Evolutionary conservation across 192 early-diverging fungal species (phyloP), one percentile per base, ranked within the genome.

Genomic region (Gorgonomyces haynaldii): DNA sequence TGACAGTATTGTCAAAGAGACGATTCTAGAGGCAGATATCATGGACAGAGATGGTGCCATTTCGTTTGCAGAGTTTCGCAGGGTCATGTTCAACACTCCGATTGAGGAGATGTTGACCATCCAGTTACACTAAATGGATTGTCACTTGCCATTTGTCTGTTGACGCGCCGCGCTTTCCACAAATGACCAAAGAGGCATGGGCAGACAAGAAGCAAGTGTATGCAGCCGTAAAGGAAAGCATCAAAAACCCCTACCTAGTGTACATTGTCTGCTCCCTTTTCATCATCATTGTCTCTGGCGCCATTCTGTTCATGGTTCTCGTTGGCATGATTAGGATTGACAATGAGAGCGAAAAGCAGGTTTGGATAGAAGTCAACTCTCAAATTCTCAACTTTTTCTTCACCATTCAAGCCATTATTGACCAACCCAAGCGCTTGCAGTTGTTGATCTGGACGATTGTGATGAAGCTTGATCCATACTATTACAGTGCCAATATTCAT

Each of bases 41-140:
- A 28, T 64, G 6, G 67, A 72, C 34, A 57, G 61, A 27, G 70
- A 72, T 53, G 70, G 67, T 30, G 41, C 54, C 12, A 67, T 72
- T 4, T 59, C 54, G 0, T 66, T 67, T 26, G 49, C 64, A 1
- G 70, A 72, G 50, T 72, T 72, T 37, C 65, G 65, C 37, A 35
- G 69, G 28, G 60, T 54, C 16, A 45, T 70, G 50, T 66, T 62
- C 36, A 39, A 53, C 16, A 47, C 61, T 3, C 58, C 64, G 27
- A 37, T 70, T 25, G 68, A 70, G 25, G 44, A 60, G 28, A 47
- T 52, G 6, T 44, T 69, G 51, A 41, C 39, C 20, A 41, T 41
- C 20, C 20, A 41, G 24, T 41, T 41, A n/a, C 24, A 41, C n/a
- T n/a, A n/a, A n/a, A n/a, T n/a, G n/a, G n/a, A n/a, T n/a, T n/a